A percentile compares a stretch with the other conserved stretches of the same genome.
phyloP scores from a whole-genome alignment of 2,329 filamentous ascomycete genomes.

The Shiraia sp. region DNA sequence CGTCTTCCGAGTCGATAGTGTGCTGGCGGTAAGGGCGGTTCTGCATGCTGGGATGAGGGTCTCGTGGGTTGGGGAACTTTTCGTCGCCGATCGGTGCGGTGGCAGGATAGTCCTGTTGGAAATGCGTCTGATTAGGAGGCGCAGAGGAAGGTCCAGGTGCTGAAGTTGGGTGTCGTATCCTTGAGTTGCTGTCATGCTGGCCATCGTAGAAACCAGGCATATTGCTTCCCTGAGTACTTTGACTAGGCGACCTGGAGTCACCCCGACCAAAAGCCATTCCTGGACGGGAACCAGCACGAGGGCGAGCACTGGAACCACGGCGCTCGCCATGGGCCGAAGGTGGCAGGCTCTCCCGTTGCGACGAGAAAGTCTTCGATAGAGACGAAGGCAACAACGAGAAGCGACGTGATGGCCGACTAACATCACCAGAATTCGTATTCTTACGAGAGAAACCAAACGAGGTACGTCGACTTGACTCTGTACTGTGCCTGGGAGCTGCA shows the following conservation, averaged over 20 bases:
- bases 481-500: slow-evolving; percentile 49
- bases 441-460: slow-evolving; percentile 56
- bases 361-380: slow-evolving; percentile 52
- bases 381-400: slow-evolving; percentile 57
- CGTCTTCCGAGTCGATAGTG: slow-evolving; percentile 41
- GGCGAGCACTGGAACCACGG: slow-evolving; percentile 36
- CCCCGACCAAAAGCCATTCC: slow-evolving; percentile 51
- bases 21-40: slow-evolving; percentile 34
- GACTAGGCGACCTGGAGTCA: slow-evolving; percentile 49
- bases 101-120: slow-evolving; percentile 23
- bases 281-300: slow-evolving; percentile 37
- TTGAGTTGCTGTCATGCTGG: slow-evolving; percentile 36
- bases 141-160: slow-evolving; percentile 38
- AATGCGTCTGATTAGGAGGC: slow-evolving; percentile 43
- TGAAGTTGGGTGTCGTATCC: slow-evolving; percentile 22
- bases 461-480: slow-evolving; percentile 53
- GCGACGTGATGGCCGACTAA: slow-evolving; percentile 48
- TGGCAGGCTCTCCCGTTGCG: slow-evolving; percentile 41
- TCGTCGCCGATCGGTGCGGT: slow-evolving; percentile 38
- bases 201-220: slow-evolving; percentile 50
- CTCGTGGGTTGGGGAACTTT: slow-evolving; percentile 40
- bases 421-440: slow-evolving; percentile 43
- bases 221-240: slow-evolving; percentile 49
- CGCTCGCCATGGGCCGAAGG: slow-evolving; percentile 40
- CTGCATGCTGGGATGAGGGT: slow-evolving; percentile 33